A percentile compares a stretch with the other conserved stretches of the same genome.
These are phyloP conservation scores for Senecio squalidus DNA, from an alignment of 140 eudicot genomes.

Conservation along the genomic window DNA sequence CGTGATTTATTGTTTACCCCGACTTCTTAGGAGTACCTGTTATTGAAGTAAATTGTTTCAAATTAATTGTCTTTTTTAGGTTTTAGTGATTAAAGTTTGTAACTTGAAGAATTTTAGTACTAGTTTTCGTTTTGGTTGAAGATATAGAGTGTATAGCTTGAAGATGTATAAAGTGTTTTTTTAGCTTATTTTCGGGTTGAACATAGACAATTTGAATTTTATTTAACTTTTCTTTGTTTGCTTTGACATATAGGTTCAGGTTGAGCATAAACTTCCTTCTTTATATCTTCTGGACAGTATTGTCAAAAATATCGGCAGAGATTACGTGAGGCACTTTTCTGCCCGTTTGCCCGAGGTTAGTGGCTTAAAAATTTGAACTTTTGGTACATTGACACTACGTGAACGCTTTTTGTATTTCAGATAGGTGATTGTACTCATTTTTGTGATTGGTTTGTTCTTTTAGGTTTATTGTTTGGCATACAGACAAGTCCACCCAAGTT, in stretches of 20 bases:
- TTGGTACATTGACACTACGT: not conserved
- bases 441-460: slow-evolving; percentile 9
- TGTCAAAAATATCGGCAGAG: slow-evolving; percentile 89
- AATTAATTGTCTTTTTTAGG: too few relatives aligned
- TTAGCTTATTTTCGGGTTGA: too few relatives aligned
- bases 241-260: slow-evolving; percentile 58
- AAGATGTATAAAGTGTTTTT: too few relatives aligned
- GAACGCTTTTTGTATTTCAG: not conserved
- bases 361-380: not conserved
- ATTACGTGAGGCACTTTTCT: slow-evolving; percentile 69
- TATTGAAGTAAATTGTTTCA: too few relatives aligned
- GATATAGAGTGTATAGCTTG: too few relatives aligned
- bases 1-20: too few relatives aligned
- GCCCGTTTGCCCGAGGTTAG: slow-evolving; percentile 87
- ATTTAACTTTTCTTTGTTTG: slow-evolving; percentile 12
- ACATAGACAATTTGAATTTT: not conserved
- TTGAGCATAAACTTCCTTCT: slow-evolving; percentile 84
- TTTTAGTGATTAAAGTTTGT: too few relatives aligned
- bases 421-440: not conserved
- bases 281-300: slow-evolving; percentile 94
- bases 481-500: slow-evolving; percentile 64
- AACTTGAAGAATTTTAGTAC: too few relatives aligned
- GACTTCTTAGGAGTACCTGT: too few relatives aligned
- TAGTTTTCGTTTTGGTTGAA: too few relatives aligned
- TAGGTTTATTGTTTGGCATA: slow-evolving; percentile 90